These are phyloP conservation scores for Agarophyton chilense DNA, from an alignment of 23 red algal species.

Conservation along the genomic window DNA sequence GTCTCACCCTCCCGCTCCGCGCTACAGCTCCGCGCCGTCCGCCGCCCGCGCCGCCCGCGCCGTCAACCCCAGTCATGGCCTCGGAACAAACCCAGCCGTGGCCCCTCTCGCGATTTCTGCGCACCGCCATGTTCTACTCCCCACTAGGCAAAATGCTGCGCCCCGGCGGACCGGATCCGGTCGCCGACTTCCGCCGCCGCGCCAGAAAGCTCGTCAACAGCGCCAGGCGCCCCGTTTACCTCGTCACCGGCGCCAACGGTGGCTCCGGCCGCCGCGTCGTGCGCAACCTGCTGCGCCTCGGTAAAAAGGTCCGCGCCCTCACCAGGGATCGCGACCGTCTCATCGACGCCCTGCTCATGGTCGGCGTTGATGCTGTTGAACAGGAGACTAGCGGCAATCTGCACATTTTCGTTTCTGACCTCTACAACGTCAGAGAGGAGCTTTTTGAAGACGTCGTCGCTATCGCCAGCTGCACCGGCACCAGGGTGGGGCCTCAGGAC, in stretches of 20 bases:
- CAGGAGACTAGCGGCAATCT: slow-evolving; percentile 29
- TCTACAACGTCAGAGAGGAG: slow-evolving; percentile 85
- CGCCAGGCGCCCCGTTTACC: neutral
- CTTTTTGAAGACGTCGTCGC: slow-evolving; percentile 68
- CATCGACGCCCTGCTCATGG: slow-evolving; percentile 31
- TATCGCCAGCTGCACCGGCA: slow-evolving; percentile 82
- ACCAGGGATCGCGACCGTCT: slow-evolving; percentile 58
- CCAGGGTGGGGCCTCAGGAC: slow-evolving; percentile 66
- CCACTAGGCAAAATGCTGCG: slow-evolving; percentile 38
- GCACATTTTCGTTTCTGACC: slow-evolving; percentile 73
- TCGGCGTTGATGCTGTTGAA: slow-evolving; percentile 36
- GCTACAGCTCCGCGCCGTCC: neutral
- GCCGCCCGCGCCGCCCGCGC: neutral
- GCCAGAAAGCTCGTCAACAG: neutral
- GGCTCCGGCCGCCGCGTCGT: slow-evolving; percentile 87
- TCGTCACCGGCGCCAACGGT: slow-evolving; percentile 94
- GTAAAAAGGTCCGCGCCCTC: slow-evolving; percentile 69
- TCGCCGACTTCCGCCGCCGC: slow-evolving; percentile 4
- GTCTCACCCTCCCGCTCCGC: neutral
- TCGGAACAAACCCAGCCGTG: slow-evolving; percentile 33
- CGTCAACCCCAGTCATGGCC: neutral
- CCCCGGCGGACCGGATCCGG: neutral
- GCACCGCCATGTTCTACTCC: slow-evolving; percentile 68
- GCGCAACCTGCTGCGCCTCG: slow-evolving; percentile 32
- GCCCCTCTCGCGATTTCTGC: slow-evolving; percentile 76